These are phyloP conservation scores for Macaranga tanarius DNA, from an alignment of 441 rosid genomes.

Conservation along the genomic window DNA sequence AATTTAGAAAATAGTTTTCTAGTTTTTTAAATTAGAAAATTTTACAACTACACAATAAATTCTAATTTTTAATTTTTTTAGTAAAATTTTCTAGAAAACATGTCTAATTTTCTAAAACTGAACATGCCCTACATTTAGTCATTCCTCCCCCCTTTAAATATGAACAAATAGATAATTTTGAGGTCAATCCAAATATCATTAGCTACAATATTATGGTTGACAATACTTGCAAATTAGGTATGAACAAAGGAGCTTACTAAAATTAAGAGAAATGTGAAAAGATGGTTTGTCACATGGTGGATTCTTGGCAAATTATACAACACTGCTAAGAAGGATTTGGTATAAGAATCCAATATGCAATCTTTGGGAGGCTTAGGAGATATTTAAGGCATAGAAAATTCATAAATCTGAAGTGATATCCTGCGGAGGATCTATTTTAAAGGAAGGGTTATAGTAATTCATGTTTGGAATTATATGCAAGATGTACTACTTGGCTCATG, in stretches of 20 bases:
- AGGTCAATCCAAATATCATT: slow-evolving; percentile 56
- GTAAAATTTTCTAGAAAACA: too few species aligned
- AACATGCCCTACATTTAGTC: too few species aligned
- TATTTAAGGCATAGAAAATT: neutral
- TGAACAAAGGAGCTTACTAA: slow-evolving; percentile 78
- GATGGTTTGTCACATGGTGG: slow-evolving; percentile 74
- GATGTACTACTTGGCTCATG: neutral
- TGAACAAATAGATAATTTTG: slow-evolving; percentile 62
- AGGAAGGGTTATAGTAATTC: neutral
- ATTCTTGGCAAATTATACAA: slow-evolving; percentile 66
- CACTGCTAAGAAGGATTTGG: slow-evolving; percentile 3
- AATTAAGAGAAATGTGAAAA: slow-evolving; percentile 69
- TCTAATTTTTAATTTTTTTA: too few species aligned
- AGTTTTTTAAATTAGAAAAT: too few species aligned
- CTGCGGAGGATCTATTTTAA: neutral
- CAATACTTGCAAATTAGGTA: slow-evolving; percentile 59
- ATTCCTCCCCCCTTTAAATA: too few species aligned
- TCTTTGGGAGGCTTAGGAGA: neutral
- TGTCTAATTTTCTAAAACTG: too few species aligned
- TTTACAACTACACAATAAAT: too few species aligned
- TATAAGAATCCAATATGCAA: slow-evolving; percentile 10
- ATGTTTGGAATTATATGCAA: neutral
- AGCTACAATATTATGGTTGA: slow-evolving; percentile 74
- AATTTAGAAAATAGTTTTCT: too few species aligned
- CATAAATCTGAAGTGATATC: neutral